Evolutionary conservation across 2,329 filamentous ascomycete genomes (phyloP).

Genomic region (Clarireedia homoeocarpa): DNA sequence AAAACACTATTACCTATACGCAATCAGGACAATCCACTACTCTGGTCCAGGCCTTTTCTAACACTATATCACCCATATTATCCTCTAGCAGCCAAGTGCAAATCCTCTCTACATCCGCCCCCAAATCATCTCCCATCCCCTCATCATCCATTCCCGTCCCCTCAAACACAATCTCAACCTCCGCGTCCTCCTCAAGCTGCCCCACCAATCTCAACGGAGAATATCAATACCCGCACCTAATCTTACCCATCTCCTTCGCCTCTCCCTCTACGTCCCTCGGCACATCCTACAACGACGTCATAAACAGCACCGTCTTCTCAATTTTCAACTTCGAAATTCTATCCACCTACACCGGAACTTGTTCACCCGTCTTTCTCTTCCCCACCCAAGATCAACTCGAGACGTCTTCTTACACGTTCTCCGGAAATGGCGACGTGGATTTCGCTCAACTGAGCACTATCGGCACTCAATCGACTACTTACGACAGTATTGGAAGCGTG

Average conservation of each 20-base stretch:
- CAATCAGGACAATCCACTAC: not conserved
- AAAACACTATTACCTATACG: too few relatives aligned
- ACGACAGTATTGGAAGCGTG: constrained; percentile 41
- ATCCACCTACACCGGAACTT: constrained; percentile 38
- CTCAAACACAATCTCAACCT: not conserved
- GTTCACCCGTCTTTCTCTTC: constrained; percentile 58
- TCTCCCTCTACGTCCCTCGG: constrained; percentile 44
- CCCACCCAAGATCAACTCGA: constrained; percentile 48
- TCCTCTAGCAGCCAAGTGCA: not conserved
- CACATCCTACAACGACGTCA: constrained; percentile 46
- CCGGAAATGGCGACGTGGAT: constrained; percentile 44
- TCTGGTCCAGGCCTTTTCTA: not conserved
- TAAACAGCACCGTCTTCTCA: constrained; percentile 44
- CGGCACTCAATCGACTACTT: constrained; percentile 44
- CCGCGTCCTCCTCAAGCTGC: constrained; percentile 8
- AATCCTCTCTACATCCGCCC: not conserved
- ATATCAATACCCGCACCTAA: constrained; percentile 54
- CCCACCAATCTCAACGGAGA: constrained; percentile 24
- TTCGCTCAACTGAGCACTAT: constrained; percentile 40
- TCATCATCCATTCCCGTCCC: not conserved
- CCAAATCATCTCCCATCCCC: too few relatives aligned
- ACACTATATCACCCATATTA: not conserved
- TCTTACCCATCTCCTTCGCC: constrained; percentile 50
- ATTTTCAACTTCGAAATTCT: constrained; percentile 67
- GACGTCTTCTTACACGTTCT: constrained; percentile 50